phyloP scores from a whole-genome alignment of 2,329 filamentous ascomycete species.

The Aspergillus ustus region DNA sequence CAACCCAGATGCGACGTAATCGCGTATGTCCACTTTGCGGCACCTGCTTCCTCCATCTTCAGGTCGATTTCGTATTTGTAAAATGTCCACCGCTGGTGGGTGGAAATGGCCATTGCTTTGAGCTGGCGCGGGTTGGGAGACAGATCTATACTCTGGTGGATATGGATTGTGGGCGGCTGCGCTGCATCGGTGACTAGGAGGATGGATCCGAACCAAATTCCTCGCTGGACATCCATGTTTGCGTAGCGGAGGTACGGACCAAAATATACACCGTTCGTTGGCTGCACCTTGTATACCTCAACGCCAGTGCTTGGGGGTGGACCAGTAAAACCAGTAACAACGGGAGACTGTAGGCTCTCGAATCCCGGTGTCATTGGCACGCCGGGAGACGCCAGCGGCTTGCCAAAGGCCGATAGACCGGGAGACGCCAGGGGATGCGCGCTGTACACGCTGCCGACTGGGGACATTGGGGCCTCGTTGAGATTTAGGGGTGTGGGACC shows the following conservation, averaged over 20 bases:
- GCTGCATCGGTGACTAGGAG: conserved; percentile 88
- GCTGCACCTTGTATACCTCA: conserved; percentile 89
- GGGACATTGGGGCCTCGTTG: conserved; percentile 81
- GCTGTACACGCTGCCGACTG: conserved; percentile 73
- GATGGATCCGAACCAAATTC: conserved; percentile 91
- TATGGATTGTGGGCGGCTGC: conserved; percentile 93
- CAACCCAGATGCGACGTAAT: conserved; percentile 96
- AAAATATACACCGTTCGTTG: conserved; percentile 97
- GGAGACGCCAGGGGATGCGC: conserved; percentile 73
- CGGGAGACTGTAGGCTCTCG: conserved; percentile 79
- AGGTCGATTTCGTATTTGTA: conserved; percentile 93
- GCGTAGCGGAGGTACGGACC: conserved; percentile 93
- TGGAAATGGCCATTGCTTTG: conserved; percentile 78
- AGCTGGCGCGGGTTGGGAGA: conserved; percentile 92
- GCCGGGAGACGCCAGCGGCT: conserved; percentile 75
- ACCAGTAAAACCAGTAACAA: conserved; percentile 80
- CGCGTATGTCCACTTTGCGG: conserved; percentile 94
- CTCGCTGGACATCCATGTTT: conserved; percentile 94
- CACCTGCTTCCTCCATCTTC: conserved; percentile 78
- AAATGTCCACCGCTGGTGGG: conserved; percentile 92
- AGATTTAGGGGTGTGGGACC: conserved; percentile 87
- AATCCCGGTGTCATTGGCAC: conserved; percentile 83
- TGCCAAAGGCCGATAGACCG: conserved; percentile 59
- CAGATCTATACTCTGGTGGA: conserved; percentile 86
- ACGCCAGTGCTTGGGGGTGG: conserved; percentile 88